Percentiles rank a stretch among this genome's conserved stretches.
Conservation (phyloP, 352 stramenopile species). For the Globisporangium takayamanum region DNA sequence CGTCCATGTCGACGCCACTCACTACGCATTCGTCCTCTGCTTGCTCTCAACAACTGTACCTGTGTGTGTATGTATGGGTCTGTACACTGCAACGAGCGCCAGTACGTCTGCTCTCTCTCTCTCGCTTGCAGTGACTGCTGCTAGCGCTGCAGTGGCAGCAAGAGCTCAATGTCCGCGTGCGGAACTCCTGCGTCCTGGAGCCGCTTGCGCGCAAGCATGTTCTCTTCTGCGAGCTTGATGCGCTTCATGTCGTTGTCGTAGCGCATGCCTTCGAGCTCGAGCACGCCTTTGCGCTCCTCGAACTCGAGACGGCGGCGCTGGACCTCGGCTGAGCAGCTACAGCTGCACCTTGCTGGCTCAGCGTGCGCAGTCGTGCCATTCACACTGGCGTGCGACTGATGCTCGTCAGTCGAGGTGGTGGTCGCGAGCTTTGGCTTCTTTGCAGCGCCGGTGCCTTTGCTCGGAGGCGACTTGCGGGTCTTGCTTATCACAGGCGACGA, state of each 20-base stretch:
- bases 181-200: conserved; percentile 27
- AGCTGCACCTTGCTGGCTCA: too few relatives aligned
- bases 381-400: too few relatives aligned
- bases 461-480: background rate
- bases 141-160: conserved; percentile 11
- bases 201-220: conserved; percentile 32
- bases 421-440: background rate
- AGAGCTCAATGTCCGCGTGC: conserved; percentile 13
- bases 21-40: too few relatives aligned
- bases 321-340: background rate
- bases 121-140: too few relatives aligned
- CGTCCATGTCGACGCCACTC: too few relatives aligned
- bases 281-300: conserved; percentile 4
- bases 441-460: background rate
- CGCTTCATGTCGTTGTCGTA: conserved; percentile 17
- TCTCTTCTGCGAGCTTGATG: conserved; percentile 13
- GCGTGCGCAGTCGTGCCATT: too few relatives aligned
- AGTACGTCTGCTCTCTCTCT: too few relatives aligned
- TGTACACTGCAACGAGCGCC: background rate
- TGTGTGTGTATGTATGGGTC: too few relatives aligned
- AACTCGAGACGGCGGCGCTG: conserved; percentile 8
- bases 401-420: background rate
- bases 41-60: too few relatives aligned
- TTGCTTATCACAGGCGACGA: background rate
- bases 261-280: conserved; percentile 14